These are phyloP conservation scores for Avena atlantica DNA, from an alignment of 176 grass and related monocot species.

Conservation along the genomic window DNA sequence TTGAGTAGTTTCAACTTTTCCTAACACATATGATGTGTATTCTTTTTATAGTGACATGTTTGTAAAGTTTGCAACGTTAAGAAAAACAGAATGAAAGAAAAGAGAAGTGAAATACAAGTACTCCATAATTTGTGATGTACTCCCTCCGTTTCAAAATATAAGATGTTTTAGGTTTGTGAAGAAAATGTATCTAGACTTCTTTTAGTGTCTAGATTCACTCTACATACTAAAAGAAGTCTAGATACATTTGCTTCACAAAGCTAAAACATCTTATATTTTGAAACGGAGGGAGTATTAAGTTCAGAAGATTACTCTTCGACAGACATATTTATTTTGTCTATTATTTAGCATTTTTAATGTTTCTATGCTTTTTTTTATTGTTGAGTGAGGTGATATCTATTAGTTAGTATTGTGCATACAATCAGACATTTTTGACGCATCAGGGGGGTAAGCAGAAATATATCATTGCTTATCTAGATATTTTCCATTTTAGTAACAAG, in stretches of 20 bases:
- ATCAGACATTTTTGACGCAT: not conserved
- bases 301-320: constrained; percentile 15
- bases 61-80: not conserved
- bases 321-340: not conserved
- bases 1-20: not conserved
- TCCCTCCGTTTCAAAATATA: too few relatives aligned
- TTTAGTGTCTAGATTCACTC: too few relatives aligned
- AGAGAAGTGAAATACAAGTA: constrained; percentile 14
- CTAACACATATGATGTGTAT: not conserved
- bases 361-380: not conserved
- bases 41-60: not conserved
- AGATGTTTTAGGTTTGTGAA: too few relatives aligned
- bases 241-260: too few relatives aligned
- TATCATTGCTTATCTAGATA: not conserved
- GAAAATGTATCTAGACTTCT: too few relatives aligned
- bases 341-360: not conserved
- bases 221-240: too few relatives aligned
- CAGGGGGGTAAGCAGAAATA: not conserved
- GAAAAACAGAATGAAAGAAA: not conserved
- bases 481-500: constrained; percentile 7
- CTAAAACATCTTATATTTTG: too few relatives aligned
- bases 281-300: not conserved
- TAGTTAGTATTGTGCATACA: not conserved
- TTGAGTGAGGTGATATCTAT: constrained; percentile 8
- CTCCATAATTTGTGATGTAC: not conserved